Conservation (phyloP, 2,329 filamentous ascomycete species). For the Venturia oleaginea region DNA sequence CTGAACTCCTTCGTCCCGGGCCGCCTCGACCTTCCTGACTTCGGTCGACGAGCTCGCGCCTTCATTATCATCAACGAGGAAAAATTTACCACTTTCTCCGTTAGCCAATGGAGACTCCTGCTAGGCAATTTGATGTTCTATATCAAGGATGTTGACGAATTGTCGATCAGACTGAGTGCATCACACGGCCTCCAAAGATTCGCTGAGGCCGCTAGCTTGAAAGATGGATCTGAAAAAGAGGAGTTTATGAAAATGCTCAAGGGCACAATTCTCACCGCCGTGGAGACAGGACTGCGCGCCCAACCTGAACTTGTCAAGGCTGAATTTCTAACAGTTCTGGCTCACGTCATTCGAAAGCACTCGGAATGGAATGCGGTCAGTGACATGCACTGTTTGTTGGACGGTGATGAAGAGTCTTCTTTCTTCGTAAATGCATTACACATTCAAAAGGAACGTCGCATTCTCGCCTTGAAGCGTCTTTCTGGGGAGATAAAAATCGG, state of each 20-base stretch:
- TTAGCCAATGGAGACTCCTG: slow-evolving; percentile 76
- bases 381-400: slow-evolving; percentile 65
- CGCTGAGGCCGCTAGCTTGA: slow-evolving; percentile 50
- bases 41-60: slow-evolving; percentile 68
- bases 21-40: slow-evolving; percentile 78
- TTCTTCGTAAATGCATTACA: slow-evolving; percentile 93
- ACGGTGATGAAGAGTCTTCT: slow-evolving; percentile 66
- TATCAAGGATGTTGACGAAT: slow-evolving; percentile 77
- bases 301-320: slow-evolving; percentile 73
- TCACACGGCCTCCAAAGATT: slow-evolving; percentile 73
- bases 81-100: slow-evolving; percentile 49
- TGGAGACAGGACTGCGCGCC: slow-evolving; percentile 69
- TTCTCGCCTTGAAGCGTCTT: slow-evolving; percentile 73
- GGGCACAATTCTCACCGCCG: slow-evolving; percentile 59
- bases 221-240: slow-evolving; percentile 36
- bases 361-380: slow-evolving; percentile 60
- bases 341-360: slow-evolving; percentile 64
- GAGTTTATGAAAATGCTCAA: slow-evolving; percentile 52
- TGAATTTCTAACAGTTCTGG: slow-evolving; percentile 73
- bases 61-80: slow-evolving; percentile 63
- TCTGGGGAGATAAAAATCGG: slow-evolving; percentile 55
- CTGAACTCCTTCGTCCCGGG: slow-evolving; percentile 70
- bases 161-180: slow-evolving; percentile 73
- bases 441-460: slow-evolving; percentile 76
- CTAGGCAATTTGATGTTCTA: slow-evolving; percentile 85